phyloP scores from a whole-genome alignment of 2,329 filamentous ascomycete genomes.

The Pyrenophora teres region DNA sequence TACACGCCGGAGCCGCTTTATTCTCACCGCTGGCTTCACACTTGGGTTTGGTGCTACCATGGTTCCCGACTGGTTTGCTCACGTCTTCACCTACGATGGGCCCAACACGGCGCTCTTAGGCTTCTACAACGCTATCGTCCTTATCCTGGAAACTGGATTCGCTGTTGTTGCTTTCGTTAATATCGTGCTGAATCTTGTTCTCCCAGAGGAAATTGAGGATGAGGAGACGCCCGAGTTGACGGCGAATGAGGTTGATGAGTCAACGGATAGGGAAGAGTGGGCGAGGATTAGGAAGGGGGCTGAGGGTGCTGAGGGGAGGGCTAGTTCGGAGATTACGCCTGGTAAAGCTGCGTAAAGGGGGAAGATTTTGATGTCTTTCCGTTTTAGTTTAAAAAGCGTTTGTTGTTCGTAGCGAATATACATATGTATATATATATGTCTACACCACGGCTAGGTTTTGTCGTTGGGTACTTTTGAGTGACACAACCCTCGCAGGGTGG shows the following conservation, averaged over 20 bases:
- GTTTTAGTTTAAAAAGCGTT: too few species aligned
- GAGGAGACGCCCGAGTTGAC: constrained; percentile 53
- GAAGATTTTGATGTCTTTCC: not conserved
- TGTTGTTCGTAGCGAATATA: too few species aligned
- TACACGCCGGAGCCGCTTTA: constrained; percentile 80
- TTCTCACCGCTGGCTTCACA: constrained; percentile 74
- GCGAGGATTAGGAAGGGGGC: constrained; percentile 35
- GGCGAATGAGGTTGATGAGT: constrained; percentile 48
- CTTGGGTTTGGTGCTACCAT: constrained; percentile 66
- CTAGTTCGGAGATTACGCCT: constrained; percentile 20
- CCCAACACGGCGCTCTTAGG: constrained; percentile 69
- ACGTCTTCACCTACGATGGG: constrained; percentile 74
- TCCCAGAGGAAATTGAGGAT: constrained; percentile 78
- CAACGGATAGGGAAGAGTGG: constrained; percentile 50
- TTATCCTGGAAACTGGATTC: constrained; percentile 62
- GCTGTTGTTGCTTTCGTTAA: constrained; percentile 75
- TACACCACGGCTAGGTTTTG: too few species aligned
- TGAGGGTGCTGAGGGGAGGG: constrained; percentile 21
- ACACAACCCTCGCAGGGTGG: too few species aligned
- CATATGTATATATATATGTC: too few species aligned
- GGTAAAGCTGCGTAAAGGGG: constrained; percentile 13
- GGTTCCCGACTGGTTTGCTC: constrained; percentile 64
- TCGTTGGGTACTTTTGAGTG: too few species aligned
- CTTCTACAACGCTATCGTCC: constrained; percentile 69
- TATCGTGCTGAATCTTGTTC: constrained; percentile 72